These are phyloP conservation scores for Copromyces sp. DNA, from an alignment of 495 filamentous ascomycete species.

Conservation along the genomic window DNA sequence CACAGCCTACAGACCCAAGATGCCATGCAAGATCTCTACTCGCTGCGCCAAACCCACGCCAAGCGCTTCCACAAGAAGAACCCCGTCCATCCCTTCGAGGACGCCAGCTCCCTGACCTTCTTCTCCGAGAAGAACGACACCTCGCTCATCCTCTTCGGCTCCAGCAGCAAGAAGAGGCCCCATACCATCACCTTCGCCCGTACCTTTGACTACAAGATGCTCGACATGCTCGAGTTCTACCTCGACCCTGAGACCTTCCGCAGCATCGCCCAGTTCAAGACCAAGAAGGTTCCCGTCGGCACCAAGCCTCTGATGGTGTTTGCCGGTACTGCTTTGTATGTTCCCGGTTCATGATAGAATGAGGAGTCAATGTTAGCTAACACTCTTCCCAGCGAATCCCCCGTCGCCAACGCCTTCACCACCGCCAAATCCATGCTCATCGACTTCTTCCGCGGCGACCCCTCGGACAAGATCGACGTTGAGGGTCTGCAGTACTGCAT, in stretches of 20 bases:
- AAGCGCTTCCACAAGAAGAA: slow-evolving; percentile 96
- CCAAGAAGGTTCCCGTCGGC: slow-evolving; percentile 68
- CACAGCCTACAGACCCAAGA: slow-evolving; percentile 41
- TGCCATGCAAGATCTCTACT: slow-evolving; percentile 70
- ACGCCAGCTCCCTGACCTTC: slow-evolving; percentile 76
- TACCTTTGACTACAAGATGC: slow-evolving; percentile 70
- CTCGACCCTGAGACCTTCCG: slow-evolving; percentile 59
- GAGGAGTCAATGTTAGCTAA: not conserved
- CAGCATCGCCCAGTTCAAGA: slow-evolving; percentile 67
- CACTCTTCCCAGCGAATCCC: slow-evolving; percentile 44
- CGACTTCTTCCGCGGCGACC: slow-evolving; percentile 73
- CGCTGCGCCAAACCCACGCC: slow-evolving; percentile 65
- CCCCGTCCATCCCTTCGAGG: slow-evolving; percentile 78
- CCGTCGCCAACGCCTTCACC: slow-evolving; percentile 60
- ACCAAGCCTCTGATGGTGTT: slow-evolving; percentile 83
- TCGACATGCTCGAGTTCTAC: slow-evolving; percentile 87
- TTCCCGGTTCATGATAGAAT: not conserved
- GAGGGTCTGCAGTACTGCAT: slow-evolving; percentile 88
- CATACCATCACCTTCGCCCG: slow-evolving; percentile 78
- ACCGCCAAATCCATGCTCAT: slow-evolving; percentile 78
- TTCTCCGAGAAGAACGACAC: slow-evolving; percentile 93
- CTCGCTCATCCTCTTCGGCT: slow-evolving; percentile 58
- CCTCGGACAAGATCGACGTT: slow-evolving; percentile 72
- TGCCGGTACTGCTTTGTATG: slow-evolving; percentile 61
- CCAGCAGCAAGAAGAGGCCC: slow-evolving; percentile 84